Percentiles rank a stretch among this genome's conserved stretches.
Evolutionary conservation across 2,329 filamentous ascomycete species (phyloP).

Genomic region (Verticillium longisporum): DNA sequence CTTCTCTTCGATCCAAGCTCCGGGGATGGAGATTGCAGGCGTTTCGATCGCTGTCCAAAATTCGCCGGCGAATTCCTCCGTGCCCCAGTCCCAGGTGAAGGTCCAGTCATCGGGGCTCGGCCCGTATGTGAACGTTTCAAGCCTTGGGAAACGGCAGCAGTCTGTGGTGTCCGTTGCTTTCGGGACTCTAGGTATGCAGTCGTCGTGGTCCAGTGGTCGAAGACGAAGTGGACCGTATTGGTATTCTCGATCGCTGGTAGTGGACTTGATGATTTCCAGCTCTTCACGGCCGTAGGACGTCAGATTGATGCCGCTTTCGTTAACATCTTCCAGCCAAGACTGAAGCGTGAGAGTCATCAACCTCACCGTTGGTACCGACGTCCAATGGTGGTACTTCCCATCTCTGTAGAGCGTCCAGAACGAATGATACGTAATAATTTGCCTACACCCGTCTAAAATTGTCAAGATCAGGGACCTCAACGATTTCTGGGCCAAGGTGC

Average conservation of each 20-base stretch:
- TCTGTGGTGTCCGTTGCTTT: too few relatives aligned
- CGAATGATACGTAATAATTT: neutral
- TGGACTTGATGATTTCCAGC: neutral
- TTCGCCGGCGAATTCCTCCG: conserved; percentile 1
- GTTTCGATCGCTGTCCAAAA: conserved; percentile 4
- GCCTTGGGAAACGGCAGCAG: neutral
- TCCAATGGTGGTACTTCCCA: neutral
- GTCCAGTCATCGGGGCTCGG: neutral
- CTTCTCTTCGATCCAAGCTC: neutral
- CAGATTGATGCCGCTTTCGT: neutral
- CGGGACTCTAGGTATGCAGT: neutral
- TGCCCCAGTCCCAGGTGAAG: neutral
- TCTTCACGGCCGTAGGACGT: neutral
- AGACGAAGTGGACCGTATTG: neutral
- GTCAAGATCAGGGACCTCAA: neutral
- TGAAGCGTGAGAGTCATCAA: neutral
- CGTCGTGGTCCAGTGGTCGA: neutral
- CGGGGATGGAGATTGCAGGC: neutral
- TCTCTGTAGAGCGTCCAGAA: neutral
- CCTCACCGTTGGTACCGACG: neutral
- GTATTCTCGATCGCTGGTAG: too few relatives aligned
- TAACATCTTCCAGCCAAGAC: neutral
- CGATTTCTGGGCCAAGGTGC: neutral
- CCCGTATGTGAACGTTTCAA: neutral
- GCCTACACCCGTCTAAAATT: neutral